Percentiles rank a stretch among this genome's conserved stretches.
phyloP scores from a whole-genome alignment of 2,329 filamentous ascomycete species.

The Calonectria hongkongensis region DNA sequence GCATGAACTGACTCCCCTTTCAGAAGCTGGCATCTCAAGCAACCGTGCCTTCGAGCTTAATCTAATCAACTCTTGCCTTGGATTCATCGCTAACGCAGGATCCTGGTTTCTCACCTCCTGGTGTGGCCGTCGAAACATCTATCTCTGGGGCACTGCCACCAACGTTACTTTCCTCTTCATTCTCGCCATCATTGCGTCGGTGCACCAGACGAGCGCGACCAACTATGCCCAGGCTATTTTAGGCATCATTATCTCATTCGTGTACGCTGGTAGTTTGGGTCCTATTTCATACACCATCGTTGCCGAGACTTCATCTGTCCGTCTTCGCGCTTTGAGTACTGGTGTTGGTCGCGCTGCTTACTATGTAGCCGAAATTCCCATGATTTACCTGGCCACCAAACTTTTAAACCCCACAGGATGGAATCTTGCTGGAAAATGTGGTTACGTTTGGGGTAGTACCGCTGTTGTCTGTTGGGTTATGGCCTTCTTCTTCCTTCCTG shows the following conservation, averaged over 20 bases:
- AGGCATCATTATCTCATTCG: conserved; percentile 78
- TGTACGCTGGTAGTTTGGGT: conserved; percentile 76
- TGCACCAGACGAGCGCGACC: conserved; percentile 63
- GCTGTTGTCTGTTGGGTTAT: conserved; percentile 71
- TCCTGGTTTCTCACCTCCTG: conserved; percentile 79
- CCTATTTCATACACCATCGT: conserved; percentile 80
- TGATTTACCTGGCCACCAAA: conserved; percentile 76
- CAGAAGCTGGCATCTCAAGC: conserved; percentile 74
- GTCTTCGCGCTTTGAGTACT: conserved; percentile 77
- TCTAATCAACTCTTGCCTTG: conserved; percentile 78
- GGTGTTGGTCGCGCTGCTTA: conserved; percentile 77
- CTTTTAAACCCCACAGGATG: conserved; percentile 73
- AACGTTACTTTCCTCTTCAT: conserved; percentile 72
- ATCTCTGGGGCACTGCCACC: conserved; percentile 74
- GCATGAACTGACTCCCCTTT: conserved; percentile 19
- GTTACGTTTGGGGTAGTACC: conserved; percentile 75
- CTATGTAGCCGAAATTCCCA: conserved; percentile 79
- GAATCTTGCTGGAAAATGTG: conserved; percentile 72
- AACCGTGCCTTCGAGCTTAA: conserved; percentile 75
- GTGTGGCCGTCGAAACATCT: conserved; percentile 77
- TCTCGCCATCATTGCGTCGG: conserved; percentile 75
- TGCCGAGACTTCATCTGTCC: conserved; percentile 78
- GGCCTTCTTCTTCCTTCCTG: conserved; percentile 69
- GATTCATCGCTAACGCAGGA: conserved; percentile 76
- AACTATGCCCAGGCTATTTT: conserved; percentile 75